These are phyloP conservation scores for Mycena filopes DNA, from an alignment of 768 basidiomycete species.

Conservation along the genomic window DNA sequence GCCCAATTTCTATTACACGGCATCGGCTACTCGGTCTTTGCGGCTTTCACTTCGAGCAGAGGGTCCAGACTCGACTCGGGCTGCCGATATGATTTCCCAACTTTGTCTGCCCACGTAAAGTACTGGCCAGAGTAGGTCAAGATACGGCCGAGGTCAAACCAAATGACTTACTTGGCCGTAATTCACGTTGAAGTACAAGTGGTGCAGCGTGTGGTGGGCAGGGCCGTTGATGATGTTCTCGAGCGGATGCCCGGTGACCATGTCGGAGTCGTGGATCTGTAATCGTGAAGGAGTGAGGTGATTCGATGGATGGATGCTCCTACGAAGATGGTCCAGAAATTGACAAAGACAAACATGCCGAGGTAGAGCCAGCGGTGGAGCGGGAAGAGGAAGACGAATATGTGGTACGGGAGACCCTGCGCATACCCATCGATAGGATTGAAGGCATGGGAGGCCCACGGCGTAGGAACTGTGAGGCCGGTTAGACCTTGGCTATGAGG, in stretches of 20 bases:
- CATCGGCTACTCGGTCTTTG: neutral
- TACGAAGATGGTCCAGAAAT: conserved; percentile 93
- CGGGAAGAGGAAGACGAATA: conserved; percentile 92
- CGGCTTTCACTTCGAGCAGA: conserved; percentile 66
- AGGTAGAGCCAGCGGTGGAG: conserved; percentile 88
- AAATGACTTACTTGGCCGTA: conserved; percentile 81
- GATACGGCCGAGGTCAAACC: neutral
- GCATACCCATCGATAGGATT: conserved; percentile 94
- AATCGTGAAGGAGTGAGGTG: neutral
- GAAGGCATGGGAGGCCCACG: conserved; percentile 98
- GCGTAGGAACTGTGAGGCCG: conserved; percentile 82
- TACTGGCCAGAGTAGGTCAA: conserved; percentile 67
- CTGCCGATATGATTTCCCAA: conserved; percentile 87
- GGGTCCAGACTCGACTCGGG: conserved; percentile 89
- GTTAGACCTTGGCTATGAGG: conserved; percentile 5
- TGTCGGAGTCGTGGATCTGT: conserved; percentile 98
- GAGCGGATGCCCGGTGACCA: conserved; percentile 91
- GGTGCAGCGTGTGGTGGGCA: conserved; percentile 96
- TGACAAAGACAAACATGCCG: conserved; percentile 88
- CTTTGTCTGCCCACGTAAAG: conserved; percentile 94
- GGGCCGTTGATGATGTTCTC: conserved; percentile 96
- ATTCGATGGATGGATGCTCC: conserved; percentile 37
- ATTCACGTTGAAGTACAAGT: conserved; percentile 96
- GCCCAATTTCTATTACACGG: too few species aligned
- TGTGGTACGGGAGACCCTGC: conserved; percentile 95